Evolutionary conservation across 2,329 filamentous ascomycete species (phyloP).

Genomic region (Metarhizium humberi): DNA sequence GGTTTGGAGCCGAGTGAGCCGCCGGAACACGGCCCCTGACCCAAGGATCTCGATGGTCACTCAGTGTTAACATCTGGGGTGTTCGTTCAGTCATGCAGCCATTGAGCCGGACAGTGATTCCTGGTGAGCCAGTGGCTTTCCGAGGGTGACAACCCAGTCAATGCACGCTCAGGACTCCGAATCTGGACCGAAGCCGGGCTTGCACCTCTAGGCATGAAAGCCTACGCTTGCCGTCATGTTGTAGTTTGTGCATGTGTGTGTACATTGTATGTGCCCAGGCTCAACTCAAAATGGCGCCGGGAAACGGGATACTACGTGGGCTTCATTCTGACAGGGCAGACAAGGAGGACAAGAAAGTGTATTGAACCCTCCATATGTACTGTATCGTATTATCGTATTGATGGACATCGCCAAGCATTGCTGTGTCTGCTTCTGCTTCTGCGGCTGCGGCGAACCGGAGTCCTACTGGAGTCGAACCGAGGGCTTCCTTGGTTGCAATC

Average conservation of each 20-base stretch:
- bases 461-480: neutral
- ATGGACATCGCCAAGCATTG: neutral
- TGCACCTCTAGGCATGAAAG: too few species aligned
- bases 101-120: neutral
- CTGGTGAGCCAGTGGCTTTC: neutral
- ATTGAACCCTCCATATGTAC: neutral
- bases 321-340: neutral
- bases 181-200: neutral
- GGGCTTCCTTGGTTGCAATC: neutral
- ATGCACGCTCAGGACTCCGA: neutral
- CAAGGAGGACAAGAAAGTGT: neutral
- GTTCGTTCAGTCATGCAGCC: neutral
- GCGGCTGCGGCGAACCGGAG: neutral
- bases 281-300: conserved; percentile 7
- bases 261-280: neutral
- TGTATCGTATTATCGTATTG: neutral
- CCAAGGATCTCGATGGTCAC: conserved; percentile 15
- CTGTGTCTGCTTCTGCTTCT: neutral
- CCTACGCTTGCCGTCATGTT: too few species aligned
- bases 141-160: neutral
- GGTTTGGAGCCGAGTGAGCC: conserved; percentile 29
- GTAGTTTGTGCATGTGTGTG: too few species aligned
- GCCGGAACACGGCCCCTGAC: conserved; percentile 14
- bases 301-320: conserved; percentile 1
- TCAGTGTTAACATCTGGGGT: neutral